These are phyloP conservation scores for Fusarium camptoceras DNA, from an alignment of 2,329 filamentous ascomycete species.

Conservation along the genomic window DNA sequence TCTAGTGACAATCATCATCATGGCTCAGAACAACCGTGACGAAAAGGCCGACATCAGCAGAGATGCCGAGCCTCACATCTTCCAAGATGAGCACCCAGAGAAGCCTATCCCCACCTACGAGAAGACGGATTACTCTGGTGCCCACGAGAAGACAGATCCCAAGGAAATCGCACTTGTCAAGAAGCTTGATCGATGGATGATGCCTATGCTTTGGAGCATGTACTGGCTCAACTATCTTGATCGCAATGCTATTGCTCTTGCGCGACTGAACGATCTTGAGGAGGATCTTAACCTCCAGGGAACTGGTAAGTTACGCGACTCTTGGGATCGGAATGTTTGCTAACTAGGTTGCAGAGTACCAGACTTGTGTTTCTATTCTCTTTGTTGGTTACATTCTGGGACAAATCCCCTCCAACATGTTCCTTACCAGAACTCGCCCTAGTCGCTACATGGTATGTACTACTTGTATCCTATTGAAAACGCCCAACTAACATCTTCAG, in stretches of 20 bases:
- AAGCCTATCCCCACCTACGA: conserved; percentile 35
- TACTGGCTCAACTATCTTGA: conserved; percentile 61
- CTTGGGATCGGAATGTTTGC: accelerated
- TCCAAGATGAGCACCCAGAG: conserved; percentile 36
- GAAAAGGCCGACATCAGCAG: conserved; percentile 16
- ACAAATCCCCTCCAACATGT: conserved; percentile 58
- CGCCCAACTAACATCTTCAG: conserved; percentile 3
- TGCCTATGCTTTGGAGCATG: conserved; percentile 53
- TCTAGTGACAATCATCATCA: not conserved
- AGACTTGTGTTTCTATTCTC: conserved; percentile 49
- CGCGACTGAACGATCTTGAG: conserved; percentile 50
- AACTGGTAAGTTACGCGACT: not conserved
- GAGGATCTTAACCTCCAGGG: conserved; percentile 44
- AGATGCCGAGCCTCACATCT: conserved; percentile 36
- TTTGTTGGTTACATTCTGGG: conserved; percentile 60
- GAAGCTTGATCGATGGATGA: conserved; percentile 45
- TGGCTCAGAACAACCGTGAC: conserved; percentile 21
- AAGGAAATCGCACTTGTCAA: conserved; percentile 45
- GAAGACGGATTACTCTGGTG: conserved; percentile 43
- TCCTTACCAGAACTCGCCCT: conserved; percentile 57
- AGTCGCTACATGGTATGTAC: conserved; percentile 54
- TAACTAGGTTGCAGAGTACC: conserved; percentile 44
- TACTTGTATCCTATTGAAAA: accelerated
- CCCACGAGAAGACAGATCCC: conserved; percentile 45
- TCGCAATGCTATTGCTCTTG: conserved; percentile 60